A percentile compares a stretch with the other conserved stretches of the same genome.
Conservation (phyloP, 2,329 filamentous ascomycete species). For the Tolypocladium tundrense region DNA sequence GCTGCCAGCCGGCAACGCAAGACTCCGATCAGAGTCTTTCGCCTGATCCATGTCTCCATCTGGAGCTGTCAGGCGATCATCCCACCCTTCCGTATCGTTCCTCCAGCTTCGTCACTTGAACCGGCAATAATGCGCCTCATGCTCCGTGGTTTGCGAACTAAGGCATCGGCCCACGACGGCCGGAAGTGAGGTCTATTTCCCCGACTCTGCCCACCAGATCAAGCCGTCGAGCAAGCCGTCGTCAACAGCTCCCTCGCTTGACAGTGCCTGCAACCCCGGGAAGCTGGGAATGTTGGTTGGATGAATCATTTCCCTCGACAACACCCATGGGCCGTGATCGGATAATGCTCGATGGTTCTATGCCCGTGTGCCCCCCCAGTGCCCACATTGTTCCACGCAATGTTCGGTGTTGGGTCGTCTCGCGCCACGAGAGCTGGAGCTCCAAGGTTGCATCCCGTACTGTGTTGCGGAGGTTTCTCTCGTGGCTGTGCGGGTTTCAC, state of each 20-base stretch:
- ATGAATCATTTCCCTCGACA: neutral
- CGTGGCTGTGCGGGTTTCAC: neutral
- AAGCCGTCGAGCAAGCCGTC: neutral
- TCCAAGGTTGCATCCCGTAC: neutral
- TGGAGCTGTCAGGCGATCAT: neutral
- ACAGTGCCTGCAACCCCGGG: neutral
- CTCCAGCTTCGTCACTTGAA: neutral
- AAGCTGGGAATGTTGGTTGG: neutral
- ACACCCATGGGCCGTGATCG: neutral
- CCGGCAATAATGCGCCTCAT: neutral
- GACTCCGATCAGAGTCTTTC: neutral
- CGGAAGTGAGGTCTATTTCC: neutral
- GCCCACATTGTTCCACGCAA: neutral
- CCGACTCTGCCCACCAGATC: neutral
- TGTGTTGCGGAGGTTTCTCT: too few relatives aligned
- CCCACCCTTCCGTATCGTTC: neutral
- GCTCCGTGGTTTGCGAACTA: neutral
- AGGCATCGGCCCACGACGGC: neutral
- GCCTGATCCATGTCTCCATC: neutral
- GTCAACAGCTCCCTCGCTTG: neutral
- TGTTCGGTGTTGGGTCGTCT: neutral
- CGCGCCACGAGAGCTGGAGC: neutral
- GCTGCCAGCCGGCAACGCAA: neutral
- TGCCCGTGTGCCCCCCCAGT: neutral
- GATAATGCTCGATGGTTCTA: neutral